Evolutionary conservation across 768 basidiomycete genomes (phyloP).

Genomic region (Pleurotus cornucopiae): DNA sequence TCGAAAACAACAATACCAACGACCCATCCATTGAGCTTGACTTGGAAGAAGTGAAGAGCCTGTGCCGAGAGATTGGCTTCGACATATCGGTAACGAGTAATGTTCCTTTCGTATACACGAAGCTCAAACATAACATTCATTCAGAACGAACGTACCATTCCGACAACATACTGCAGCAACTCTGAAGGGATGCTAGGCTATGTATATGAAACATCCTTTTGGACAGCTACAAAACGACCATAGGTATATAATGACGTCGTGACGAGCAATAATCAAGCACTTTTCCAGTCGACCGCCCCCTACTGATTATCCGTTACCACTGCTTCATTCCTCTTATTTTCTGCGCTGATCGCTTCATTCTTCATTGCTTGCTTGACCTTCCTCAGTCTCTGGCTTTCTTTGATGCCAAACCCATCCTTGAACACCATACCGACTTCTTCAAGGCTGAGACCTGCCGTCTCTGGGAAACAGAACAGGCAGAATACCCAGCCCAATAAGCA

Average conservation of each 20-base stretch:
- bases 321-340: background rate
- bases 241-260: background rate
- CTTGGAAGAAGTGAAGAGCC: conserved; percentile 80
- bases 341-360: conserved; percentile 22
- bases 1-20: conserved; percentile 79
- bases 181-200: conserved; percentile 78
- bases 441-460: conserved; percentile 70
- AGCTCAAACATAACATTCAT: background rate
- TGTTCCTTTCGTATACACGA: background rate
- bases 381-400: conserved; percentile 48
- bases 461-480: conserved; percentile 68
- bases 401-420: conserved; percentile 58
- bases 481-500: conserved; percentile 70
- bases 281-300: too few relatives aligned
- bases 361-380: conserved; percentile 39
- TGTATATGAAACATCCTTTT: conserved; percentile 81
- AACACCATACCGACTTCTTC: conserved; percentile 67
- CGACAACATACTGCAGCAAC: conserved; percentile 86
- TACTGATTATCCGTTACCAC: too few relatives aligned
- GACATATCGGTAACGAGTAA: conserved; percentile 60
- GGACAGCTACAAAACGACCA: conserved; percentile 55
- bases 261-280: too few relatives aligned
- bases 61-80: conserved; percentile 76
- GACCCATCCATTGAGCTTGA: conserved; percentile 86
- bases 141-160: conserved; percentile 77